Base-by-base conservation (phyloP, 2,329 filamentous ascomycete genomes). In the Nakataea oryzae region DNA sequence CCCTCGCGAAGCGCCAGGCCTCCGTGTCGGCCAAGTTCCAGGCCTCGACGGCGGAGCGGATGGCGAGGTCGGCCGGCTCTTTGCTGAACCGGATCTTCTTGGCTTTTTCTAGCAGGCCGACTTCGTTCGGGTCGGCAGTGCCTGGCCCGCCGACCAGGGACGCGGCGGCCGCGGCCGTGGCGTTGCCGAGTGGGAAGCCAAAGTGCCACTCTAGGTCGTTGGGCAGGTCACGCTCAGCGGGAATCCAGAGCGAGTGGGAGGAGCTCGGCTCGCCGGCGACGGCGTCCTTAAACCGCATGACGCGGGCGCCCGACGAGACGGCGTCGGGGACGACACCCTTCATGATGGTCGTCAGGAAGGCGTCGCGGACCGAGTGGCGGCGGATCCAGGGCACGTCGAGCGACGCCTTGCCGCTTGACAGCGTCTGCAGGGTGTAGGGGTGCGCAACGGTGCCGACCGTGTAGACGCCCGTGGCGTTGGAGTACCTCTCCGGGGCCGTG, bases 361-460 rank as follows among this genome's bases (percentile, higher is more conserved):
- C 76, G 72, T 99, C 91, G 29, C 93, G 90, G 32, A 80, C 75
- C 0, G 89, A 86, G 62, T 88, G 77, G 63, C 86, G 81, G 57
- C 88, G 83, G 64, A 93, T 83, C 77, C 85, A 88, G 9, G 78
- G 73, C 1, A 87, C 75, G 58, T 87, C 87, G 59, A 90, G 77
- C 1, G 80, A 76, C 2, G 85, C 79, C 54, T 83, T 80, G 63
- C 85, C 81, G 65, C 85, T 81, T 63, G 85, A 81, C 24, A 97
- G 78, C 14, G 86, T 83, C 61, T 86, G 83, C 55, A 91, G 80
- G 1, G 93, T 97, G 78, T 92, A 96, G 0, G 95, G 95, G 72
- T 99, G 95, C 0, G 93, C 93, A 14, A 97, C 88, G 0, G 87
- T 90, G 63, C 89, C 92, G 65, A 99, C 90, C 3, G 89, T 91